phyloP scores from a whole-genome alignment of 768 basidiomycete species.

The Termitomyces titanicus region DNA sequence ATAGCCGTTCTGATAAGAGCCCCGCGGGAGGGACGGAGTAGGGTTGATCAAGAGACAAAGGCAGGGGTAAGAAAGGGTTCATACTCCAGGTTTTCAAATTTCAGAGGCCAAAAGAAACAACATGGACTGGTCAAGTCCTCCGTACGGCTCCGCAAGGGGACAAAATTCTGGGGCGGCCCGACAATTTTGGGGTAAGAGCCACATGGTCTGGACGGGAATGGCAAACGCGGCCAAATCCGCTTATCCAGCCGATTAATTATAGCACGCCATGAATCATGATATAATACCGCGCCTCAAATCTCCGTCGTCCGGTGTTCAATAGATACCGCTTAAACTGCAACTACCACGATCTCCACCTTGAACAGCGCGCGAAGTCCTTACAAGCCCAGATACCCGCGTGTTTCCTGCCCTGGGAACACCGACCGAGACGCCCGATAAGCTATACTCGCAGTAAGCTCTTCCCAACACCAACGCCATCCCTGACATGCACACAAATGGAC shows the following conservation, averaged over 20 bases:
- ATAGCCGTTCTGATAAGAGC: too few species aligned
- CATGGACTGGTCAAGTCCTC: too few species aligned
- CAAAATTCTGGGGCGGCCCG: too few species aligned
- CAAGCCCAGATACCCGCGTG: neutral
- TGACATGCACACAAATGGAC: conserved; percentile 32
- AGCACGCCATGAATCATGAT: conserved; percentile 13
- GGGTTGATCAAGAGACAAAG: too few species aligned
- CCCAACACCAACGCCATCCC: conserved; percentile 15
- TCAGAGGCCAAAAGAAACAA: too few species aligned
- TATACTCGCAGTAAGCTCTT: conserved; percentile 1
- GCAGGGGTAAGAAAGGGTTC: too few species aligned
- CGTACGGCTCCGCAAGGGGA: too few species aligned
- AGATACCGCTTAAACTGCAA: neutral
- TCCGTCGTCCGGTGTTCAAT: conserved; percentile 4
- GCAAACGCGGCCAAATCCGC: conserved; percentile 13
- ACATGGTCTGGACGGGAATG: neutral
- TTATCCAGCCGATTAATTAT: conserved; percentile 11
- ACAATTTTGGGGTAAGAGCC: too few species aligned
- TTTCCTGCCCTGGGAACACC: neutral
- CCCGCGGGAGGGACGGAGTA: too few species aligned
- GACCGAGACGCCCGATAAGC: conserved; percentile 5
- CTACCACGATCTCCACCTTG: conserved; percentile 2
- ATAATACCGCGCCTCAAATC: conserved; percentile 10
- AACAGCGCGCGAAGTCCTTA: neutral
- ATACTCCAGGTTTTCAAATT: too few species aligned